Base-by-base conservation (phyloP, 2,329 filamentous ascomycete species). In the Penicillium psychrosexuale region DNA sequence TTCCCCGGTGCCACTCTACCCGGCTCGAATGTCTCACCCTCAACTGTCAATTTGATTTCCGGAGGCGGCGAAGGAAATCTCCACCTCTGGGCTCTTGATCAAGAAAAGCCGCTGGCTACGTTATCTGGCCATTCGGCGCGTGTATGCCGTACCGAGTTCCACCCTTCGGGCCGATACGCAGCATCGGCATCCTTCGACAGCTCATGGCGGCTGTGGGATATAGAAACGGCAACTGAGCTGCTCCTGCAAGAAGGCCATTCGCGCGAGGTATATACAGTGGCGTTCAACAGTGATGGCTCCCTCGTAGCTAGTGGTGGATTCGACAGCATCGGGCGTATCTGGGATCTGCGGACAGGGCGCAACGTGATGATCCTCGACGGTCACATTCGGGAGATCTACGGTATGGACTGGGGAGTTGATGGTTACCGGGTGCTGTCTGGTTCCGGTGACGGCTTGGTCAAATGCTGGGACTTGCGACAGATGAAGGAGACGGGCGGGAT, bases 291-390 rank as follows among this genome's bases (percentile, higher is more conserved):
- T 0, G 94, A 99, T 69, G 94, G 94, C 0, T 96, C 91, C 1
- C 80, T 99, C 1, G 77, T 97, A 30, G 93, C 92, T 1, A 95
- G 89, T 66, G 94, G 89, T n/a, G 94, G 94, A 2, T 80, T 96
- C 30, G 94, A 99, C 76, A 96, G 91, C 66, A 93, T 97, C 52
- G 94, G 93, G 3, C 85, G 94, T 40, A 88, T 99, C 55, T 99
- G 94, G 94, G 94, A 99, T 77, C 72, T 97, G 36, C 84, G 94
- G 52, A 94, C 91, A 1, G 94, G 94, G 12, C 84, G 94, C 55
- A 97, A 93, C 0, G 90, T 96, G 59, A 97, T 97, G 90, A 90
- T 97, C 62, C 80, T 99, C 1, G 92, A 97, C 69, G 89, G 90
- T 1, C 90, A 95, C 67, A 94, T 97, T 68, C 90, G 92, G 59